Percentiles rank a stretch among this genome's conserved stretches.
Conservation (phyloP, 345 rosid genomes). For the Salix udensis region DNA sequence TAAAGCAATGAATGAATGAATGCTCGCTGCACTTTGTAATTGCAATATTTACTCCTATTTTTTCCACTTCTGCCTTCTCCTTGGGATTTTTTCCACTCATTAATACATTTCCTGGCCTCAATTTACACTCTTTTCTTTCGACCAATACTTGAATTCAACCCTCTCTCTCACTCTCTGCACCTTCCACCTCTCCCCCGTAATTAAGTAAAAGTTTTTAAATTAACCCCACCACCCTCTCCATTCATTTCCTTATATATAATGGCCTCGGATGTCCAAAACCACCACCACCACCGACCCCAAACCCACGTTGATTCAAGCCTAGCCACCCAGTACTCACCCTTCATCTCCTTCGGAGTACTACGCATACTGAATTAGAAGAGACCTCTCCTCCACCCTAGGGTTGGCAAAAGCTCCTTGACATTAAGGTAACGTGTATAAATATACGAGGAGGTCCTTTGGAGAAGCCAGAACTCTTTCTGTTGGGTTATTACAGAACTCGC, state of each 20-base stretch:
- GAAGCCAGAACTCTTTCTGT: neutral
- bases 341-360: neutral
- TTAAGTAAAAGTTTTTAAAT: constrained; percentile 66
- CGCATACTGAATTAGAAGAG: constrained; percentile 8
- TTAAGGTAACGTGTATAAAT: neutral
- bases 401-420: constrained; percentile 14
- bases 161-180: constrained; percentile 20
- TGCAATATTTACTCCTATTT: constrained; percentile 35
- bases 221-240: constrained; percentile 39
- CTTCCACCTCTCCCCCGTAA: constrained; percentile 60
- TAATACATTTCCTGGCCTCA: constrained; percentile 53
- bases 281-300: constrained; percentile 25
- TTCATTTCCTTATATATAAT: constrained; percentile 46
- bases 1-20: constrained; percentile 46
- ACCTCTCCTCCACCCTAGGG: constrained; percentile 24
- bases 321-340: neutral
- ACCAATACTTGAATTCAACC: constrained; percentile 48
- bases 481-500: neutral
- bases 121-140: constrained; percentile 49
- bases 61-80: constrained; percentile 26
- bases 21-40: constrained; percentile 33
- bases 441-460: neutral
- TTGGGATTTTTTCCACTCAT: constrained; percentile 41
- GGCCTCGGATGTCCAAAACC: constrained; percentile 34
- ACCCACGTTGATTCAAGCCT: constrained; percentile 11